Base-by-base conservation (phyloP, 352 stramenopile genomes). In the Globisporangium okanoganense region DNA sequence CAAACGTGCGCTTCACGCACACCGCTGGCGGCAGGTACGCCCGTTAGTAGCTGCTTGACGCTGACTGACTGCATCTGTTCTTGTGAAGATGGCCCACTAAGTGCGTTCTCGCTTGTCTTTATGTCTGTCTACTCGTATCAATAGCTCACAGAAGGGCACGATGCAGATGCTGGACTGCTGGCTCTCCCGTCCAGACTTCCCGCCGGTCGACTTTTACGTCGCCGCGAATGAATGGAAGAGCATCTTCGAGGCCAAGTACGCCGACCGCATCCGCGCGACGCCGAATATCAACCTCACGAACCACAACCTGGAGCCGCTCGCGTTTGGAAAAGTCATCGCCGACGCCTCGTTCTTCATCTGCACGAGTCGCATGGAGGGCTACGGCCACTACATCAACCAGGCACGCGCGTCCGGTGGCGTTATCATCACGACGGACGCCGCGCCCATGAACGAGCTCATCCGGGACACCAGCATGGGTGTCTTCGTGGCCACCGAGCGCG, bases 321-420 rank as follows among this genome's bases (percentile, higher is more conserved):
- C 47, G 29, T 89, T 84, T 51, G 70, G 75, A 22, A 70, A 77
- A 24, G 18, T 78, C 4, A 68, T 85, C 25, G 68, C 73, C 1
- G 68, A 87, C 31, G 57, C 73, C 4, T 45, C 67, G 12, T 79
- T 76, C 45, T 72, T 87, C 47, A 62, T 89, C 41, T 89, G 79
- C 35, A 61, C 79, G 47, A 89, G 79, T 50, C 35, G 64, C 12
- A 78, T 73, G 66, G 79, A 89, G 67, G 79, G 79, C n/a, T 89
- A 84, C 4, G 79, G 78, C 35, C 78, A 87, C 65, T 87, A 87
- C 64, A 85, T 87, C 53, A 87, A 87, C 65, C 78, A 87, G 41
- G 78, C 73, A 31, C 67, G 75, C 0, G 78, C 78, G 5, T 66
- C 73, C 4, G 70, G 76, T 18, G 73, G 64, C 1, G 52, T 85